Conservation (phyloP, 108 stramenopile species). For the Cylindrotheca closterium region DNA sequence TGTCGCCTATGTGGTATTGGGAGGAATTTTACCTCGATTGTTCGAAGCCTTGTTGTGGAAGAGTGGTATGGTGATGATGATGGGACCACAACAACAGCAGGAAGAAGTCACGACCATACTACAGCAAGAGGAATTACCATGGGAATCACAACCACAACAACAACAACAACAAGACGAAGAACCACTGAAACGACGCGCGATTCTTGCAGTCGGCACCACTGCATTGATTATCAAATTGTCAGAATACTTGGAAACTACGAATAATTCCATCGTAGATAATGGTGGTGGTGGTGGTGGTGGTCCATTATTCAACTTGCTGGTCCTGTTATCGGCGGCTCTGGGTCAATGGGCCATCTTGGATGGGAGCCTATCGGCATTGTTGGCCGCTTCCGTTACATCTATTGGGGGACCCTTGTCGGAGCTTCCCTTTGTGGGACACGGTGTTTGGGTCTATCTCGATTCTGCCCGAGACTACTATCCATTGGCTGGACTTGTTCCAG, state of each 20-base stretch:
- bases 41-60: no score
- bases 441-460: conserved; percentile 71
- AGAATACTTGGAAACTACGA: conserved; percentile 53
- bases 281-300: neutral
- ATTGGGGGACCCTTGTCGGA: conserved; percentile 78
- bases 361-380: conserved; percentile 50
- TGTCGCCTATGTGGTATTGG: conserved; percentile 75
- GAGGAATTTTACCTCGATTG: conserved; percentile 67
- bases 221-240: conserved; percentile 82
- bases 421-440: conserved; percentile 75
- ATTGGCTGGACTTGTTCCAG: conserved; percentile 18
- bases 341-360: conserved; percentile 70
- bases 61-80: neutral
- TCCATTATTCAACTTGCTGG: conserved; percentile 18
- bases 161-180: neutral
- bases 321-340: conserved; percentile 55
- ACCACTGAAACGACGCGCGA: conserved; percentile 40
- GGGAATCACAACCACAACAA: neutral
- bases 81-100: neutral
- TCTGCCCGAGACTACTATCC: conserved; percentile 70
- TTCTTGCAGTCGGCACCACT: conserved; percentile 66
- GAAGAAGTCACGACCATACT: conserved; percentile 1
- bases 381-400: conserved; percentile 60
- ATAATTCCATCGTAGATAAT: neutral
- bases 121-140: neutral